Evolutionary conservation across 352 stramenopile genomes (phyloP).

Genomic region (Globisporangium perplexum): DNA sequence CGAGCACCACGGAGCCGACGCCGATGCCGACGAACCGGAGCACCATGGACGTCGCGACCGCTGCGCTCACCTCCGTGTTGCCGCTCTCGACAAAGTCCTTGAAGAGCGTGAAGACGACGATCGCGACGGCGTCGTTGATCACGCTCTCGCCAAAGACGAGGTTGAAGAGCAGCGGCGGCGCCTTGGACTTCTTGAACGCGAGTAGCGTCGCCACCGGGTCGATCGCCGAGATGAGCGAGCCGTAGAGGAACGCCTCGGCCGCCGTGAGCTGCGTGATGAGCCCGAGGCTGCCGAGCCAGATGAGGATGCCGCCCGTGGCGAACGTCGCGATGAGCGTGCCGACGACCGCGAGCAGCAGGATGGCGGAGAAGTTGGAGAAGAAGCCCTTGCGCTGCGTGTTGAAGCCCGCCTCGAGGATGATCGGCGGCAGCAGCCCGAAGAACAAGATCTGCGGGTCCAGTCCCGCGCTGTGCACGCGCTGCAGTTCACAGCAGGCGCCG

Average conservation of each 20-base stretch:
- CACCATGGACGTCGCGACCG: constrained; percentile 11
- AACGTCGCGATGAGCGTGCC: constrained; percentile 51
- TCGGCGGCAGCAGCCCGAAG: constrained; percentile 51
- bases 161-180: constrained; percentile 70
- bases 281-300: constrained; percentile 30
- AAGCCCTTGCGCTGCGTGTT: constrained; percentile 60
- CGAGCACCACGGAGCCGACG: constrained; percentile 42
- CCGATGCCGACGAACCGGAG: constrained; percentile 30
- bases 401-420: constrained; percentile 64
- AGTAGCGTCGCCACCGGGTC: constrained; percentile 81
- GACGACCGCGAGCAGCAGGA: constrained; percentile 34
- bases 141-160: constrained; percentile 86
- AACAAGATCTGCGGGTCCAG: constrained; percentile 50
- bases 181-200: constrained; percentile 59
- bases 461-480: constrained; percentile 22
- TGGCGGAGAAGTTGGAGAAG: constrained; percentile 40
- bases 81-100: constrained; percentile 34
- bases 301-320: constrained; percentile 33
- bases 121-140: constrained; percentile 56
- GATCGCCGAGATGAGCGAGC: constrained; percentile 71
- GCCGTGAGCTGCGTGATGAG: constrained; percentile 38
- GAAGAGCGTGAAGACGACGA: constrained; percentile 72
- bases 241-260: constrained; percentile 70
- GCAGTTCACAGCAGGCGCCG: too few relatives aligned
- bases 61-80: constrained; percentile 9